These are phyloP conservation scores for Epichloe hybrida DNA, from an alignment of 2,329 filamentous ascomycete genomes.

Conservation along the genomic window DNA sequence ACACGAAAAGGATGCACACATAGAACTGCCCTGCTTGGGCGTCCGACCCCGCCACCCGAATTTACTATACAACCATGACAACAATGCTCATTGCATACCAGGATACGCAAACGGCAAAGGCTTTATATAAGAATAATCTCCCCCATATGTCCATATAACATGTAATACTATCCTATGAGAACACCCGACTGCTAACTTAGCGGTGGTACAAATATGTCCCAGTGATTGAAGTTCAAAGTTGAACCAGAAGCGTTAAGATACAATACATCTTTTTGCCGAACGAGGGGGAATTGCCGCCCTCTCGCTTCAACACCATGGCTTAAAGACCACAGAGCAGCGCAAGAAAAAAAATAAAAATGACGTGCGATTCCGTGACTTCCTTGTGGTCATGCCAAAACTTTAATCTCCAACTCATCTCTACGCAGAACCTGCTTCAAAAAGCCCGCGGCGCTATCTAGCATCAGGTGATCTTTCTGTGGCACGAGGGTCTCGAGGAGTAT, in stretches of 20 bases:
- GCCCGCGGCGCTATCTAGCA: conserved; percentile 2
- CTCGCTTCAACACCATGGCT: conserved; percentile 29
- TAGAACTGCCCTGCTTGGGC: neutral
- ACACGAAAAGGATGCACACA: neutral
- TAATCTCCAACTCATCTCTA: neutral
- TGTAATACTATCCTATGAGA: neutral
- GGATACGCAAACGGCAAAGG: neutral
- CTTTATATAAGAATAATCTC: neutral
- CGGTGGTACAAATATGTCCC: neutral
- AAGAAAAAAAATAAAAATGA: conserved; percentile 31
- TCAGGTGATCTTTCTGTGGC: conserved; percentile 3
- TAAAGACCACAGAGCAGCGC: conserved; percentile 47
- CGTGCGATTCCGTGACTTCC: neutral
- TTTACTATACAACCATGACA: neutral
- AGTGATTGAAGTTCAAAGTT: neutral
- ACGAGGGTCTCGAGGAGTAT: conserved; percentile 16
- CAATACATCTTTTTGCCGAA: conserved; percentile 46
- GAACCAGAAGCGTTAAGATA: conserved; percentile 41
- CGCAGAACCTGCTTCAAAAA: neutral
- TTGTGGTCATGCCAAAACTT: neutral
- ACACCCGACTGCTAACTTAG: neutral
- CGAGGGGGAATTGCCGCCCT: neutral
- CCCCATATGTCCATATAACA: neutral
- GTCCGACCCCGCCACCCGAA: neutral
- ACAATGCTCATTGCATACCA: neutral